Conservation (phyloP, 2,329 filamentous ascomycete genomes). For the Nothophoma quercina region DNA sequence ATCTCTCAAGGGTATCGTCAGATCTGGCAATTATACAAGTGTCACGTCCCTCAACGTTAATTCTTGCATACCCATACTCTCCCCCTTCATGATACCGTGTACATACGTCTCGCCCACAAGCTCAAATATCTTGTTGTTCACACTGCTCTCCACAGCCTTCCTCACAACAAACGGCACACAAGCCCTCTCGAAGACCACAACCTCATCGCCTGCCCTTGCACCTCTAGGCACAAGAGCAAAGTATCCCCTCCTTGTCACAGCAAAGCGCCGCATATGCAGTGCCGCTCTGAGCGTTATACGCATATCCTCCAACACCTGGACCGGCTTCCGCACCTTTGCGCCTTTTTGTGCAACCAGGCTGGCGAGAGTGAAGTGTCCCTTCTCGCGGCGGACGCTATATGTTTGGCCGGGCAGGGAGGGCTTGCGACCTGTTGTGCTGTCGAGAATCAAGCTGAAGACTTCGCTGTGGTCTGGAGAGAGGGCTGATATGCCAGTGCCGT, state of each 20-base stretch:
- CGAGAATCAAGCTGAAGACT: not conserved
- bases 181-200: not conserved
- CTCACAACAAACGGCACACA: not conserved
- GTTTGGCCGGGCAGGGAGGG: not conserved
- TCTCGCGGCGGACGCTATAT: not conserved
- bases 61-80: slow-evolving; percentile 21
- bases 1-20: no score
- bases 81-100: slow-evolving; percentile 34
- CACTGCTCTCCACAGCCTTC: not conserved
- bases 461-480: not conserved
- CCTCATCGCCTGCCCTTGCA: slow-evolving; percentile 15
- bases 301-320: slow-evolving; percentile 25
- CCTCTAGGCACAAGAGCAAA: slow-evolving; percentile 35
- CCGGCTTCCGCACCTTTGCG: not conserved
- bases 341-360: not conserved
- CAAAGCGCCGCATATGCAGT: slow-evolving; percentile 32
- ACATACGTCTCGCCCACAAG: slow-evolving; percentile 34
- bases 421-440: not conserved
- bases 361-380: not conserved
- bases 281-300: slow-evolving; percentile 23
- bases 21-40: slow-evolving; percentile 25
- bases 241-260: slow-evolving; percentile 28
- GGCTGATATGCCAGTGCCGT: not conserved
- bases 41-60: slow-evolving; percentile 17
- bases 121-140: slow-evolving; percentile 6